Evolutionary conservation across 257 asterid species (phyloP).

Genomic region (Gynochthodes officinalis): DNA sequence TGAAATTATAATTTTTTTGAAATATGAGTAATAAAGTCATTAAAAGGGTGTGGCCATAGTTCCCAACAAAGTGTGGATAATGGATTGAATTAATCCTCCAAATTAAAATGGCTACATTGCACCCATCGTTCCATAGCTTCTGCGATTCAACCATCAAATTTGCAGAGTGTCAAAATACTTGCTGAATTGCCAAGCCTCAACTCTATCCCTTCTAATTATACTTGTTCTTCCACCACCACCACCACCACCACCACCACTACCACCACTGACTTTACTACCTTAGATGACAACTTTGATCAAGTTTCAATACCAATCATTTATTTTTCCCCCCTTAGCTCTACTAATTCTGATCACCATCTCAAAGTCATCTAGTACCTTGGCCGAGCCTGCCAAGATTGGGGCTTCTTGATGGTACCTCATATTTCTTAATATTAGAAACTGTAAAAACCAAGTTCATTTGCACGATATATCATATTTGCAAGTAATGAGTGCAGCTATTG

Average conservation of each 20-base stretch:
- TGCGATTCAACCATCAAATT: not conserved
- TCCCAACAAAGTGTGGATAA: no score
- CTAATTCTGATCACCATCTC: slow-evolving; percentile 24
- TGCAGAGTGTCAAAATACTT: no score
- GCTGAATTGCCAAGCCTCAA: no score
- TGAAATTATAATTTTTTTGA: no score
- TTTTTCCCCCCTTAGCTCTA: slow-evolving; percentile 33
- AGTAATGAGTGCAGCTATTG: slow-evolving; percentile 29
- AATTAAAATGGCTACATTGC: no score
- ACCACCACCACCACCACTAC: no score
- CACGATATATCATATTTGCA: no score
- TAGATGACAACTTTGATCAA: slow-evolving; percentile 6
- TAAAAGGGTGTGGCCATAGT: no score
- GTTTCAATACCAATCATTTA: slow-evolving; percentile 39
- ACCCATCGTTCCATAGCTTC: not conserved
- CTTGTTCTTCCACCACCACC: not conserved
- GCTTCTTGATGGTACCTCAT: slow-evolving; percentile 42
- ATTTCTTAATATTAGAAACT: not conserved
- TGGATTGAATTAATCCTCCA: no score
- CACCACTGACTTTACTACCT: slow-evolving; percentile 12
- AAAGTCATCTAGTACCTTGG: slow-evolving; percentile 26
- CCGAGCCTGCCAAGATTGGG: slow-evolving; percentile 46
- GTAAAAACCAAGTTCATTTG: no score
- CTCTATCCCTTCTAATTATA: slow-evolving; percentile 17
- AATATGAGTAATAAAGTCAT: no score